Conservation (phyloP, 176 grass and related monocot genomes). For the Tuctoria greenei region DNA sequence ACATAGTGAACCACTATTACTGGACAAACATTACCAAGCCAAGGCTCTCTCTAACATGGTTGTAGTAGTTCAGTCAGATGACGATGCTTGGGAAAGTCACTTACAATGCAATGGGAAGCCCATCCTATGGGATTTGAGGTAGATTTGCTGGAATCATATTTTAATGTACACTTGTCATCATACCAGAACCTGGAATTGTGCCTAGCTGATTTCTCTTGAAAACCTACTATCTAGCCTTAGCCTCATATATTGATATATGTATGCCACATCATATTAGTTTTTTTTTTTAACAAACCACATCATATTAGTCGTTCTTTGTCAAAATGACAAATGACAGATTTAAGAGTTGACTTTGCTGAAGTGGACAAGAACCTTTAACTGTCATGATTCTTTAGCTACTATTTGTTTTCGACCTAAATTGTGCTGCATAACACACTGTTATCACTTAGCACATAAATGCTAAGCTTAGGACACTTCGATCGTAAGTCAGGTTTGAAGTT, state of each 20-base stretch:
- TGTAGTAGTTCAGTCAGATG: conserved; percentile 89
- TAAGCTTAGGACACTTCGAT: background rate
- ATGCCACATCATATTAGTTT: background rate
- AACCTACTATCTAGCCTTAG: background rate
- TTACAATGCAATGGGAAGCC: conserved; percentile 91
- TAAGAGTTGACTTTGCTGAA: background rate
- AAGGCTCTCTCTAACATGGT: conserved; percentile 92
- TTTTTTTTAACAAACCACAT: too few species aligned
- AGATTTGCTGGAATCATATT: conserved; percentile 6
- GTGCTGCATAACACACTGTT: too few species aligned
- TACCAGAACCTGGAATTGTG: background rate
- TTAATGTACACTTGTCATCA: background rate
- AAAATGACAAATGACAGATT: conserved; percentile 6
- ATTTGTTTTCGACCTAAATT: too few species aligned
- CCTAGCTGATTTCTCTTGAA: background rate
- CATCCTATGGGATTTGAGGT: conserved; percentile 90
- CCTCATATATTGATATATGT: background rate
- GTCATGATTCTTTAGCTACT: background rate
- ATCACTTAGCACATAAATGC: background rate
- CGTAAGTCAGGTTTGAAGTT: background rate
- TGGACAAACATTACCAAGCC: conserved; percentile 96
- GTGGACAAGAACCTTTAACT: background rate
- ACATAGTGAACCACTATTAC: conserved; percentile 71
- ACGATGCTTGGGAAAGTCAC: conserved; percentile 88
- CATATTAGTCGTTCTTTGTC: background rate